These are phyloP conservation scores for Cutaneotrichosporon cyanovorans DNA, from an alignment of 1,284 basidiomycete genomes.

Conservation along the genomic window DNA sequence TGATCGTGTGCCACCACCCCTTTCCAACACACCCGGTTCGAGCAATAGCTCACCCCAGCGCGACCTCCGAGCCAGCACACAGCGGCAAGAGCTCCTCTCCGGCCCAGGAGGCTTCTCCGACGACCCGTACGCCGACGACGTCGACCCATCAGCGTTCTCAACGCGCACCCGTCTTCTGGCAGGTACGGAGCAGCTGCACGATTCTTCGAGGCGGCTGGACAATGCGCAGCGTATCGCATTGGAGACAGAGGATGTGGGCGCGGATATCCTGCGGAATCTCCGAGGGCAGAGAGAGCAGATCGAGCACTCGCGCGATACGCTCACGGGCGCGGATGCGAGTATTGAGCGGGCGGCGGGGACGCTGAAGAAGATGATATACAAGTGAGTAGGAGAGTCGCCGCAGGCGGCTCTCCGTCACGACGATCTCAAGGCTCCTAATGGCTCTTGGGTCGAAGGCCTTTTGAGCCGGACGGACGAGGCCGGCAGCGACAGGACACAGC, in stretches of 20 bases:
- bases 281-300: constrained; percentile 89
- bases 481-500: too few relatives aligned
- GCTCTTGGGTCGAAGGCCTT: too few relatives aligned
- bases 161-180: constrained; percentile 68
- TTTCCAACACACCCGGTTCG: too few relatives aligned
- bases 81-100: constrained; percentile 47
- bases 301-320: constrained; percentile 74
- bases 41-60: constrained; percentile 34
- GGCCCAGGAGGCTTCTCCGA: constrained; percentile 57
- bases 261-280: constrained; percentile 82
- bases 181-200: constrained; percentile 65
- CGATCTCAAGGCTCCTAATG: too few relatives aligned
- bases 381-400: constrained; percentile 46
- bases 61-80: constrained; percentile 42
- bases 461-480: too few relatives aligned
- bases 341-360: constrained; percentile 55
- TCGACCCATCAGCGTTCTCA: constrained; percentile 36
- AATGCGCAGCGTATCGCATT: constrained; percentile 88
- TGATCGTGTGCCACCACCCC: too few relatives aligned
- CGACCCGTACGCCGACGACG: constrained; percentile 59
- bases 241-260: constrained; percentile 92
- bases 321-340: constrained; percentile 52
- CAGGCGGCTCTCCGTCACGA: too few relatives aligned
- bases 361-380: constrained; percentile 56
- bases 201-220: constrained; percentile 71